Base-by-base conservation (phyloP, 257 asterid genomes). In the Rehmannia glutinosa region DNA sequence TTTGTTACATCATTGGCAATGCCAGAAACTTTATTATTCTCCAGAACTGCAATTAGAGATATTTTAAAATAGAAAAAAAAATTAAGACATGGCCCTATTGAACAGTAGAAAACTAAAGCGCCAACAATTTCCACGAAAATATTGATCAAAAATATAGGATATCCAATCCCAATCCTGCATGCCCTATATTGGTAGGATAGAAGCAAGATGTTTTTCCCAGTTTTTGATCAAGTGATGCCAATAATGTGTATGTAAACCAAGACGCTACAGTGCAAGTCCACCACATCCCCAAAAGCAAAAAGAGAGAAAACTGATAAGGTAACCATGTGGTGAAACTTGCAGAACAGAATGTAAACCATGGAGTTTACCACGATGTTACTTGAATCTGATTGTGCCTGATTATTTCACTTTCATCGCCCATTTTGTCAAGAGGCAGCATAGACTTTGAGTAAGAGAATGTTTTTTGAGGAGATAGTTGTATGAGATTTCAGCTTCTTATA, bases 401-500 rank as follows among this genome's bases (percentile, higher is more conserved):
- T 52, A 15, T 36, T 68, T 77, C 84, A 67, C 75, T 73, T 76
- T 75, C 82, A 43, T 83, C 84, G 69, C 70, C 86, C 60, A 58
- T 66, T 72, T 63, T 82, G 62, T 54, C 60, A 24, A 45, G 76
- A n/a, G 82, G 71, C n/a, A n/a, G n/a, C n/a, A n/a, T 38, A 61
- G 73, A 77, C 52, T 89, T 50, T 74, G 42, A 47, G 83, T 81
- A 59, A 80, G 86, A 47, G 80, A 81, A 63, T 25, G 63, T 53
- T 80, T 83, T 64, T 73, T 73, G 43, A 84, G 78, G 47, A 90
- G 82, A 77, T 73, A 85, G 33, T 35, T 80, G 84, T 82, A 73
- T 85, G 89, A 73, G 96, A 85, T 76, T 82, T 88, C 76, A 90
- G 79, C 56, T 58, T 81, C 89, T 85, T 90, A 72, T 75, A 85